Percentiles rank a stretch among this genome's conserved stretches.
phyloP scores from a whole-genome alignment of 2,329 filamentous ascomycete genomes.

The Fusarium setosum region DNA sequence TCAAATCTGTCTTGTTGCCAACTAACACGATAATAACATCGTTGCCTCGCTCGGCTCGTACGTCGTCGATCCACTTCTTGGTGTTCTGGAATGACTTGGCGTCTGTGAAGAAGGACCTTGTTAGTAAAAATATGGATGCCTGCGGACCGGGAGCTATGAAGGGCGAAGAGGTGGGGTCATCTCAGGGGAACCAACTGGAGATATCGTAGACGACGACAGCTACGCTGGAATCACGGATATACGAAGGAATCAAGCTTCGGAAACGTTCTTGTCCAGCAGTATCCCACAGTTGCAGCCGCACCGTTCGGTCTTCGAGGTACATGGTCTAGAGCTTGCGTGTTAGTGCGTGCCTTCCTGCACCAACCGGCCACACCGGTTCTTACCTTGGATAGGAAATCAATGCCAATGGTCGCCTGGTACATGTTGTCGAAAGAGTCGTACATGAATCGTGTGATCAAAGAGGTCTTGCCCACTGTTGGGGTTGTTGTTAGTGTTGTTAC shows the following conservation, averaged over 20 bases:
- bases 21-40: constrained; percentile 99
- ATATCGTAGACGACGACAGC: constrained; percentile 99
- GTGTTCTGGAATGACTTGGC: constrained; percentile 99
- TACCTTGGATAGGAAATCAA: constrained; percentile 99
- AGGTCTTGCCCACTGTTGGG: constrained; percentile 91
- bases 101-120: constrained; percentile 59
- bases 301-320: constrained; percentile 99
- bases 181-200: constrained; percentile 69
- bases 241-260: constrained; percentile 95
- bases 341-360: constrained; percentile 28
- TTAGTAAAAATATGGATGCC: constrained; percentile 35
- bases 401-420: constrained; percentile 99
- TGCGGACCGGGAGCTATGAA: constrained; percentile 15
- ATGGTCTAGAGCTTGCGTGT: constrained; percentile 72
- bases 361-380: constrained; percentile 30
- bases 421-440: constrained; percentile 99
- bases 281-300: constrained; percentile 97
- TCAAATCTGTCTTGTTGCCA: constrained; percentile 98
- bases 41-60: constrained; percentile 94
- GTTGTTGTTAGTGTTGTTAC: constrained; percentile 40
- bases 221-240: constrained; percentile 97
- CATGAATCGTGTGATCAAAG: constrained; percentile 99
- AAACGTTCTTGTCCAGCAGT: constrained; percentile 98
- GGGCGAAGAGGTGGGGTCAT: constrained; percentile 32
- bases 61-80: constrained; percentile 99